Evolutionary conservation across 2,329 filamentous ascomycete genomes (phyloP).

Genomic region (Mariannaea sp.): DNA sequence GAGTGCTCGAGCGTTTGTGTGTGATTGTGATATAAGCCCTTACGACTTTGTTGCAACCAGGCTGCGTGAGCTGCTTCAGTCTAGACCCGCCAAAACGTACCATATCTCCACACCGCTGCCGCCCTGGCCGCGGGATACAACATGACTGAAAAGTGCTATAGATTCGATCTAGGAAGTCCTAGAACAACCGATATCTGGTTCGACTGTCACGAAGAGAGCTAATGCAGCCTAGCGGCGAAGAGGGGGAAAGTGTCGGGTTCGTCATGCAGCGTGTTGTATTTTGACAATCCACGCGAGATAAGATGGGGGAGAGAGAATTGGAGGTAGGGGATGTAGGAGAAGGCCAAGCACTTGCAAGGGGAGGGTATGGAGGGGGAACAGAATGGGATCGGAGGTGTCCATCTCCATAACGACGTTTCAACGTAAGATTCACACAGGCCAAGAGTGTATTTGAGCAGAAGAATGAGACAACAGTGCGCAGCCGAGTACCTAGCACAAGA

Average conservation of each 20-base stretch:
- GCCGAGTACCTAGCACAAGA: constrained; percentile 17
- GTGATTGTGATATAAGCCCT: constrained; percentile 6
- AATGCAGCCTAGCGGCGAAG: constrained; percentile 13
- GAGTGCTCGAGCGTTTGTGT: neutral
- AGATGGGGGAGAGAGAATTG: constrained; percentile 16
- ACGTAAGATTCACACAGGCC: constrained; percentile 23
- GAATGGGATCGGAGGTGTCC: too few relatives aligned
- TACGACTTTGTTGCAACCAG: constrained; percentile 5
- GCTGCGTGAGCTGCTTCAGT: constrained; percentile 5
- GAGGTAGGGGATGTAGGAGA: neutral
- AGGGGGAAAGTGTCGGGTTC: constrained; percentile 7
- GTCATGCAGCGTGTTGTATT: constrained; percentile 12
- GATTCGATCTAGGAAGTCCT: constrained; percentile 18
- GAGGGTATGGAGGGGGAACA: neutral
- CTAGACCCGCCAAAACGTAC: constrained; percentile 20
- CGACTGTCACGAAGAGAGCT: constrained; percentile 5
- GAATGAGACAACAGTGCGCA: constrained; percentile 14
- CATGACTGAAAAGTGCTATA: constrained; percentile 22
- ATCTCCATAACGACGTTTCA: constrained; percentile 12
- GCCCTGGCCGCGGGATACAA: constrained; percentile 11
- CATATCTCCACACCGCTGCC: constrained; percentile 15
- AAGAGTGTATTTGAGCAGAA: constrained; percentile 15
- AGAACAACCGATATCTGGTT: constrained; percentile 14
- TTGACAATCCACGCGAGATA: constrained; percentile 20
- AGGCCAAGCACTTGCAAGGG: constrained; percentile 4